Evolutionary conservation across 345 rosid genomes (phyloP), one percentile per base, ranked within the genome.

Genomic region (Dipteronia sinensis): DNA sequence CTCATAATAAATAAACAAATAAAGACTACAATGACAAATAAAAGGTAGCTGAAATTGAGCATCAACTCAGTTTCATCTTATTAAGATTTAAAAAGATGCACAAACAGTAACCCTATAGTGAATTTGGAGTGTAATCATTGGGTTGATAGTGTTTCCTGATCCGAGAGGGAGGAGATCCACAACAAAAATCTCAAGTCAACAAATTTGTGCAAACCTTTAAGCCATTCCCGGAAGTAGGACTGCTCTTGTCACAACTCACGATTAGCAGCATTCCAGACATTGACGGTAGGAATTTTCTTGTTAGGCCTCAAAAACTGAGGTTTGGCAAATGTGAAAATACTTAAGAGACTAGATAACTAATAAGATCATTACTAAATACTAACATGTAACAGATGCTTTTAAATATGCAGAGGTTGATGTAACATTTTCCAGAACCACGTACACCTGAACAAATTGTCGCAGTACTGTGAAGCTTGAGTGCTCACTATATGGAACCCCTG

Each of bases 401-500:
- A 31, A 31, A 31, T 31, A 3, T 31, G 6, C 38, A 31, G 38
- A 31, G 38, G 38, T 31, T 31, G 38, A 3, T 31, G 38, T 3
- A 31, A 10, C 11, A 27, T 61, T 10, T 40, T 79, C 44, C 1
- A 49, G 66, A 77, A 59, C 62, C 76, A 59, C 11, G 27, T 27
- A 27, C 27, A 91, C 98, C 90, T 91, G 84, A 78, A 93, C 90
- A 89, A 93, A 91, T 80, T 89, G 93, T 80, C 74, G 81, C 76
- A 91, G 81, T 80, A 90, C 94, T 65, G 90, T 91, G 82, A 89
- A 93, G 82, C 98, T 91, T 34, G 95, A 91, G 81, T 90, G 98
- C 85, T 93, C 95, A 69, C 94, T 93, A 75, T 88, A 93, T 51
- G 95, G 95, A 79, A 91, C 94, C 58, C 98, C 98, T 90, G 87